phyloP scores from a whole-genome alignment of 2,329 filamentous ascomycete species.

The Phaeosphaeriaceae sp. region DNA sequence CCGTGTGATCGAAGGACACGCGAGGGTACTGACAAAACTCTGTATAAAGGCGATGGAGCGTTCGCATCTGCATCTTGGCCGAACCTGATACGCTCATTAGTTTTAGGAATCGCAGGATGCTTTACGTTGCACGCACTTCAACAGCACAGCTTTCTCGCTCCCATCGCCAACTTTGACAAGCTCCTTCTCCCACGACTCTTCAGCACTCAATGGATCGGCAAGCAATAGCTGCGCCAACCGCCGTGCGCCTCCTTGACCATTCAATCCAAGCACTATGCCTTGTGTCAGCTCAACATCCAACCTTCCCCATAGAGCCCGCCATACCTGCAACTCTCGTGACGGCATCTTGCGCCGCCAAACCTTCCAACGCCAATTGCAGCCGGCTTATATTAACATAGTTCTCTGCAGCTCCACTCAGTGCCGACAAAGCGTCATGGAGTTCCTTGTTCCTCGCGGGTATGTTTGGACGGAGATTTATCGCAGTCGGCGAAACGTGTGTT shows the following conservation, averaged over 20 bases:
- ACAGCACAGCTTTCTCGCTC: conserved; percentile 48
- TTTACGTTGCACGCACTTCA: conserved; percentile 42
- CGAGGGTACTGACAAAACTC: conserved; percentile 69
- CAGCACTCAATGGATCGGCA: conserved; percentile 53
- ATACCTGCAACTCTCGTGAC: conserved; percentile 64
- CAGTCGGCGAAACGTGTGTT: conserved; percentile 58
- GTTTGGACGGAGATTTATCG: conserved; percentile 61
- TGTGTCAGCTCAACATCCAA: conserved; percentile 19
- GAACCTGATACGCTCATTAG: conserved; percentile 54
- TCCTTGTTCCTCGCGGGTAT: conserved; percentile 62
- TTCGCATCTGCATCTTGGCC: conserved; percentile 58
- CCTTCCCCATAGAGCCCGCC: conserved; percentile 16
- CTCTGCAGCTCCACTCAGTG: conserved; percentile 67
- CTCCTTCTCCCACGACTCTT: conserved; percentile 53
- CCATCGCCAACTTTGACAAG: conserved; percentile 40
- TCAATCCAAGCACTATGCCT: conserved; percentile 57
- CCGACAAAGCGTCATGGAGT: conserved; percentile 65
- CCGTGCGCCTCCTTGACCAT: conserved; percentile 63
- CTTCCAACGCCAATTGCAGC: conserved; percentile 73
- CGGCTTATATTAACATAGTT: conserved; percentile 72
- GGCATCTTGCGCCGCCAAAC: conserved; percentile 62
- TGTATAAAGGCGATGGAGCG: conserved; percentile 60
- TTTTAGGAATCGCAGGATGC: background rate
- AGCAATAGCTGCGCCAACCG: conserved; percentile 69
- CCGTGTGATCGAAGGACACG: conserved; percentile 66